Conservation (phyloP, 768 basidiomycete species). For the Tylopilus vinaceipallidus region DNA sequence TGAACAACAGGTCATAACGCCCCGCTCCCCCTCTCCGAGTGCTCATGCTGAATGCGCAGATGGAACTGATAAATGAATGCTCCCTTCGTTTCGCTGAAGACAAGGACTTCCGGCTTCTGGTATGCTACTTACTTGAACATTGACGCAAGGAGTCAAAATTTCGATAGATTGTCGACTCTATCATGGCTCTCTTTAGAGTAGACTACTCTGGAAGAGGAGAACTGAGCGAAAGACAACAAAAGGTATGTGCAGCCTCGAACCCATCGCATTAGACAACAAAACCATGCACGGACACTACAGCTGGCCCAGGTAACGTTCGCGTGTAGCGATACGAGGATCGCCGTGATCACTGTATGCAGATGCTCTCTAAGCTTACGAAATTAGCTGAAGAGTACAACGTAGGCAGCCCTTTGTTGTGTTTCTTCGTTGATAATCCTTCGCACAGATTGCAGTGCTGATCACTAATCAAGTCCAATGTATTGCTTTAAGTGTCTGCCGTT, state of each 20-base stretch:
- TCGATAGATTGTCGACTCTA: slow-evolving; percentile 85
- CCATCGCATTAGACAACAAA: not conserved
- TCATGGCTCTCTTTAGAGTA: slow-evolving; percentile 95
- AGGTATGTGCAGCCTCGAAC: slow-evolving; percentile 40
- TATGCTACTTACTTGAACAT: slow-evolving; percentile 24
- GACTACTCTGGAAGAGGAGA: slow-evolving; percentile 95
- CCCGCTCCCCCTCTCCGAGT: not conserved
- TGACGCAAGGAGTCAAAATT: slow-evolving; percentile 7
- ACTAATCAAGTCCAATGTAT: slow-evolving; percentile 93
- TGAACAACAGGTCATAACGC: slow-evolving; percentile 73
- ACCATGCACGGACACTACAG: slow-evolving; percentile 38
- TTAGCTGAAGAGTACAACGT: slow-evolving; percentile 92
- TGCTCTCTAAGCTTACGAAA: slow-evolving; percentile 89
- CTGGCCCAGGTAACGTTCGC: slow-evolving; percentile 67
- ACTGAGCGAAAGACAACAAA: slow-evolving; percentile 91
- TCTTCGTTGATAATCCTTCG: slow-evolving; percentile 7
- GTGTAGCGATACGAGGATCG: not conserved
- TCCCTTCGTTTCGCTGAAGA: slow-evolving; percentile 88
- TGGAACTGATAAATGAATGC: slow-evolving; percentile 90
- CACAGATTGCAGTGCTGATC: slow-evolving; percentile 77
- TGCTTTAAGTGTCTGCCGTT: slow-evolving; percentile 1
- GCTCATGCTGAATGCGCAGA: slow-evolving; percentile 40
- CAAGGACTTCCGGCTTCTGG: slow-evolving; percentile 75
- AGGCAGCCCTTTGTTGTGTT: slow-evolving; percentile 1
- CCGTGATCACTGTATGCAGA: slow-evolving; percentile 39